A percentile compares a stretch with the other conserved stretches of the same genome.
Evolutionary conservation across 768 basidiomycete genomes (phyloP).

Genomic region (Tephrocybe sp.): DNA sequence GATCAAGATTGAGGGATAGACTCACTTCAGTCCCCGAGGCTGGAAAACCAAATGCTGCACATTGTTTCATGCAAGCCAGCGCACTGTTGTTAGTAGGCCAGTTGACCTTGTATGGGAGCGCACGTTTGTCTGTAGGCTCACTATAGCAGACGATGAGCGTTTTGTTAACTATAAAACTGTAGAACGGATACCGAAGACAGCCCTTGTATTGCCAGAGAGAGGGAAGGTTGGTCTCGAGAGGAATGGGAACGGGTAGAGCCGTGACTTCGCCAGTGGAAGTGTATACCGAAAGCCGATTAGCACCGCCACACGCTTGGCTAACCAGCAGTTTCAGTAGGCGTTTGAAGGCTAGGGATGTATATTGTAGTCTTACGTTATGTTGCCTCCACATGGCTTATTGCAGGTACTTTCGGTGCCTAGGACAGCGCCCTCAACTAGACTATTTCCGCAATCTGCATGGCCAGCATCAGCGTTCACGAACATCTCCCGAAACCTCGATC

Average conservation of each 20-base stretch:
- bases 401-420: conserved; percentile 51
- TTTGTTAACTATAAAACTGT: not conserved
- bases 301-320: conserved; percentile 73
- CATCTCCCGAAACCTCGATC: not conserved
- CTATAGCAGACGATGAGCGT: conserved; percentile 28
- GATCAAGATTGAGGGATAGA: not conserved
- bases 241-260: conserved; percentile 56
- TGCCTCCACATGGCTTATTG: conserved; percentile 75
- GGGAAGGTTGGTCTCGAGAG: conserved; percentile 57
- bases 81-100: conserved; percentile 64
- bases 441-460: conserved; percentile 66
- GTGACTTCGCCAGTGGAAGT: conserved; percentile 50
- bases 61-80: conserved; percentile 63
- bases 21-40: conserved; percentile 63
- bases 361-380: conserved; percentile 46
- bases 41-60: conserved; percentile 69
- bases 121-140: conserved; percentile 42
- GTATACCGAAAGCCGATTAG: conserved; percentile 72
- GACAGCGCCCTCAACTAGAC: conserved; percentile 61
- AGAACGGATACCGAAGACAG: conserved; percentile 55
- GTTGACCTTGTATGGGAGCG: conserved; percentile 63
- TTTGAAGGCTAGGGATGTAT: conserved; percentile 3
- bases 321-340: not conserved
- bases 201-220: conserved; percentile 65
- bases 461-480: not conserved